Percentiles rank a stretch among this genome's conserved stretches.
Conservation (phyloP, 345 rosid genomes). For the Raphanus sativus region DNA sequence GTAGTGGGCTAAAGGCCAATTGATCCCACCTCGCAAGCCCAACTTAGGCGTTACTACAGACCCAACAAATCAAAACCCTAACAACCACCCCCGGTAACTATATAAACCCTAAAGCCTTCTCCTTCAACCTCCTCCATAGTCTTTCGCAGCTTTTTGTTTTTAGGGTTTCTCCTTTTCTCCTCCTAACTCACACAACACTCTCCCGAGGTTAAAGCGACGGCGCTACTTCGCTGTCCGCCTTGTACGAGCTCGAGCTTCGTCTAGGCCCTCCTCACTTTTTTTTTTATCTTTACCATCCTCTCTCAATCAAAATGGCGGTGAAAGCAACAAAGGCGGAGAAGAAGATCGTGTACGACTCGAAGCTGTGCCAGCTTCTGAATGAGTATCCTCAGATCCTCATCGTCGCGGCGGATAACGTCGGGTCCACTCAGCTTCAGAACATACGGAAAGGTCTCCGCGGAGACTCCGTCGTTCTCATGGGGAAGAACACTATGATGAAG, state of each 20-base stretch:
- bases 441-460: slow-evolving; percentile 82
- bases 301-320: slow-evolving; percentile 20
- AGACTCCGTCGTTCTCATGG: slow-evolving; percentile 87
- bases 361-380: slow-evolving; percentile 74
- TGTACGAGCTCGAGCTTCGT: slow-evolving; percentile 43
- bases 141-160: neutral
- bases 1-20: neutral
- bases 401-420: slow-evolving; percentile 86
- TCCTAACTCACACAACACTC: neutral
- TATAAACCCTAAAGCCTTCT: slow-evolving; percentile 11
- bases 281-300: neutral
- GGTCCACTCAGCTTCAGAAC: slow-evolving; percentile 89
- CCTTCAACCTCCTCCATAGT: neutral
- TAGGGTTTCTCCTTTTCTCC: neutral
- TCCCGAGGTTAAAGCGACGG: slow-evolving; percentile 44
- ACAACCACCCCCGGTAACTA: neutral
- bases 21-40: slow-evolving; percentile 4
- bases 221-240: slow-evolving; percentile 40
- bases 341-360: slow-evolving; percentile 79
- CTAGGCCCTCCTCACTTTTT: slow-evolving; percentile 29
- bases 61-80: slow-evolving; percentile 27
- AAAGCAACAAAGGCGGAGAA: slow-evolving; percentile 71
- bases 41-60: neutral
- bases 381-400: slow-evolving; percentile 78
- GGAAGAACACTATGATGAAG: slow-evolving; percentile 98